A percentile compares a stretch with the other conserved stretches of the same genome.
Evolutionary conservation across 2,329 filamentous ascomycete genomes (phyloP).

Genomic region (Pseudocercospora pini-densiflorae): DNA sequence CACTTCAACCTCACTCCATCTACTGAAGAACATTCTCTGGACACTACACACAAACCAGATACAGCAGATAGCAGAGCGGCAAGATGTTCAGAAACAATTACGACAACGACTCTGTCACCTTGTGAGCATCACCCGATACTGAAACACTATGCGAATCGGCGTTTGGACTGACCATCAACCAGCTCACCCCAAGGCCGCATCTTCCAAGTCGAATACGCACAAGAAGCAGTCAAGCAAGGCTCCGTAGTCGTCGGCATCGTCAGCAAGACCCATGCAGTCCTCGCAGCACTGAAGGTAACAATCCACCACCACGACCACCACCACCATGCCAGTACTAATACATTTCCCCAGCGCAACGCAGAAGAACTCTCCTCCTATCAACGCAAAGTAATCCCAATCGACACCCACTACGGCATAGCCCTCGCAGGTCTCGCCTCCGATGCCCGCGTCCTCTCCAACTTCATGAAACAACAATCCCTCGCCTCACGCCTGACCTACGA

Average conservation of each 20-base stretch:
- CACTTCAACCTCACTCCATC: constrained; percentile 3
- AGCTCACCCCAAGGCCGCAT: constrained; percentile 99
- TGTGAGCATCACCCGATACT: constrained; percentile 63
- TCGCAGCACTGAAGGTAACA: constrained; percentile 91
- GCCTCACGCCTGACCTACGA: constrained; percentile 95
- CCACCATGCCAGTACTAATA: background rate
- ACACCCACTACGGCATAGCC: constrained; percentile 92
- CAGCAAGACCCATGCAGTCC: constrained; percentile 96
- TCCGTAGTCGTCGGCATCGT: constrained; percentile 96
- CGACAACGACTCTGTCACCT: constrained; percentile 99
- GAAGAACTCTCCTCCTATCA: constrained; percentile 99
- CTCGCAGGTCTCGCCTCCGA: constrained; percentile 97
- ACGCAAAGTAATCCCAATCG: constrained; percentile 97
- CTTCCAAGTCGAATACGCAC: constrained; percentile 99
- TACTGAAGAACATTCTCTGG: background rate
- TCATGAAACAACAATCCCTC: constrained; percentile 99
- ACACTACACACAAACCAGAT: background rate
- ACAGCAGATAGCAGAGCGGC: constrained; percentile 1
- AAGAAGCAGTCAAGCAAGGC: constrained; percentile 98
- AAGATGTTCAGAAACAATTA: constrained; percentile 99
- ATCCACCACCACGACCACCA: background rate
- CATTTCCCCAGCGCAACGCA: constrained; percentile 76
- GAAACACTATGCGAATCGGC: constrained; percentile 1
- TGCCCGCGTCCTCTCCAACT: constrained; percentile 98
- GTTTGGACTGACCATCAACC: constrained; percentile 19